These are phyloP conservation scores for Plasmodium ovale DNA, from an alignment of 169 alveolate genomes.

Conservation along the genomic window DNA sequence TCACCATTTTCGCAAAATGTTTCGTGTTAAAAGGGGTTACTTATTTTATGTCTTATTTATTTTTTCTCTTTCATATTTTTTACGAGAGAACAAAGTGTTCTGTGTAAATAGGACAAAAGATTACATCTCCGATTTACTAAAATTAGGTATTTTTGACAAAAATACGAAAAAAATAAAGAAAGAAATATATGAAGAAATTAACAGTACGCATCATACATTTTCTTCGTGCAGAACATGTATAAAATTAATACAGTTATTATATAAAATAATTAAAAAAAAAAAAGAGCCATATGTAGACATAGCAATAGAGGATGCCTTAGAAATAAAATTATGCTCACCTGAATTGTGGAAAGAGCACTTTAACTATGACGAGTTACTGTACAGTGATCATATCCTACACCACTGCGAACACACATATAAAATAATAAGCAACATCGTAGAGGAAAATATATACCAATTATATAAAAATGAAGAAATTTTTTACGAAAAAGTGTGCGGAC, in stretches of 20 bases:
- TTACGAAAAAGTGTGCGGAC: slow-evolving; percentile 15
- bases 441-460: slow-evolving; percentile 22
- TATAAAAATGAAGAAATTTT: slow-evolving; percentile 24
- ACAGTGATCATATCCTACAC: slow-evolving; percentile 20
- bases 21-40: not conserved
- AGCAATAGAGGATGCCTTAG: slow-evolving; percentile 56
- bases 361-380: slow-evolving; percentile 25
- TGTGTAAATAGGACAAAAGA: slow-evolving; percentile 7
- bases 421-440: slow-evolving; percentile 20
- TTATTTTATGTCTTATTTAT: not conserved
- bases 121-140: slow-evolving; percentile 20
- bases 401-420: slow-evolving; percentile 15
- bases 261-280: slow-evolving; percentile 37
- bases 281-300: slow-evolving; percentile 50
- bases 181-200: slow-evolving; percentile 34
- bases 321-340: slow-evolving; percentile 27
- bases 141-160: slow-evolving; percentile 41
- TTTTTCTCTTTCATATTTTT: not conserved
- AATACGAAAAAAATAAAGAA: slow-evolving; percentile 48
- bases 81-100: not conserved
- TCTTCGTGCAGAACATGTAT: slow-evolving; percentile 61
- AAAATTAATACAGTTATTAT: slow-evolving; percentile 33
- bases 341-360: slow-evolving; percentile 49
- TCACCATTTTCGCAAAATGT: not conserved
- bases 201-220: slow-evolving; percentile 31